Base-by-base conservation (phyloP, 2,329 filamentous ascomycete species). In the Diaporthe helianthi region DNA sequence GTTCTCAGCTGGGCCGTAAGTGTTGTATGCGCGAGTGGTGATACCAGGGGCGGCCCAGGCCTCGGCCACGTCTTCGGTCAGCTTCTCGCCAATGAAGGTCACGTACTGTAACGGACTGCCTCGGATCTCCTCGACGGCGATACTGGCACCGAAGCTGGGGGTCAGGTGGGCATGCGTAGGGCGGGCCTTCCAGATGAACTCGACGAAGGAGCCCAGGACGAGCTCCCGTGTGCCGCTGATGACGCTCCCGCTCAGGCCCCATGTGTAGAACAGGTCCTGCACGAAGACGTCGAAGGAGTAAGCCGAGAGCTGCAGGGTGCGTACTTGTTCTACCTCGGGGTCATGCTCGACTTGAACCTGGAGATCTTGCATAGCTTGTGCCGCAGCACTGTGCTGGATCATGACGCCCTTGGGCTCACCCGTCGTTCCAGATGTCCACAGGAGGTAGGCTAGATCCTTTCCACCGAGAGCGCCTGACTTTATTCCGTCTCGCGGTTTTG, bases 241-340 rank as follows among this genome's bases (percentile, higher is more conserved):
- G n/a, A 91, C 77, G 36, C 83, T 84, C 77, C 89, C 88, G 8
- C 88, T 88, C n/a, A 79, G 80, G 69, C 84, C 81, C 84, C 87
- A 89, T 2, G 88, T 81, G 74, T 88, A 89, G 75, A 91, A 90
- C 13, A 90, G 87, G 72, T 90, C 89, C 73, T 90, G 89, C 0
- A 90, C 86, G 33, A 79, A 82, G 41, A 65, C 67, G 19, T 69
- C 67, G 60, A 69, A 69, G 24, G 67, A 65, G 41, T 55, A 58
- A 1, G 60, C 55, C 29, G 67, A 69, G 31, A 65, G 51, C 51
- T 65, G 60, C 41, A 69, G 41, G n/a, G 55, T 65, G 13, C 67
- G 67, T 5, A 69, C 55, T 13, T 54, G 49, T 24, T 54, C 55
- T 13, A 72, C 71, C 8, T 71, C 65, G 0, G 73, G 71, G 55